Percentiles rank a stretch among this genome's conserved stretches.
phyloP scores from a whole-genome alignment of 306 rosid species.

The Clitoria ternatea region DNA sequence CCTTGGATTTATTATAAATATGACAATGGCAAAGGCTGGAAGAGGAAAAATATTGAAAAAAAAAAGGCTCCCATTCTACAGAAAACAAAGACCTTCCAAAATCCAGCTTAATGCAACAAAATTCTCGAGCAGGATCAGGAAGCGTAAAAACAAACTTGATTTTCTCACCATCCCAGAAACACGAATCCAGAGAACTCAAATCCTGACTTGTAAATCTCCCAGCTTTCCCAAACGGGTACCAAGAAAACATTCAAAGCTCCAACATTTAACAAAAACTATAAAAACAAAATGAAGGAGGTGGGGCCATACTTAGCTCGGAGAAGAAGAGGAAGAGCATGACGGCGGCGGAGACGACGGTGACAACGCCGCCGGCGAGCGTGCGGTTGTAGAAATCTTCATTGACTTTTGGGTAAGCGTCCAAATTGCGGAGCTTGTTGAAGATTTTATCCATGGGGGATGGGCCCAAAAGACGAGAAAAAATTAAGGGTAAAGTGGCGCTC shows the following conservation, averaged over 20 bases:
- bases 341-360: constrained; percentile 66
- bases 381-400: constrained; percentile 88
- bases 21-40: background rate
- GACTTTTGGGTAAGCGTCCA: constrained; percentile 93
- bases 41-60: background rate
- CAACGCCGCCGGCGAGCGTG: constrained; percentile 82
- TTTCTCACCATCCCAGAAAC: constrained; percentile 17
- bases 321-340: constrained; percentile 71
- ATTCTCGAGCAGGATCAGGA: background rate
- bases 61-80: background rate
- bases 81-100: constrained; percentile 12
- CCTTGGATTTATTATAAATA: constrained; percentile 13
- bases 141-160: background rate
- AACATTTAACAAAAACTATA: background rate
- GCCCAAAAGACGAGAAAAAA: constrained; percentile 13
- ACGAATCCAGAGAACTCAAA: background rate
- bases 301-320: constrained; percentile 76
- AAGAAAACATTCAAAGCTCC: background rate
- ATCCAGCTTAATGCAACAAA: constrained; percentile 28
- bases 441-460: constrained; percentile 51
- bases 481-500: background rate
- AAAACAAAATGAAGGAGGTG: background rate
- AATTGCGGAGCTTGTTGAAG: constrained; percentile 70
- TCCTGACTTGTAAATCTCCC: background rate
- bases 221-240: background rate